These are phyloP conservation scores for Geotrichum klebahnii DNA, from an alignment of 1,139 yeast species.

Conservation along the genomic window DNA sequence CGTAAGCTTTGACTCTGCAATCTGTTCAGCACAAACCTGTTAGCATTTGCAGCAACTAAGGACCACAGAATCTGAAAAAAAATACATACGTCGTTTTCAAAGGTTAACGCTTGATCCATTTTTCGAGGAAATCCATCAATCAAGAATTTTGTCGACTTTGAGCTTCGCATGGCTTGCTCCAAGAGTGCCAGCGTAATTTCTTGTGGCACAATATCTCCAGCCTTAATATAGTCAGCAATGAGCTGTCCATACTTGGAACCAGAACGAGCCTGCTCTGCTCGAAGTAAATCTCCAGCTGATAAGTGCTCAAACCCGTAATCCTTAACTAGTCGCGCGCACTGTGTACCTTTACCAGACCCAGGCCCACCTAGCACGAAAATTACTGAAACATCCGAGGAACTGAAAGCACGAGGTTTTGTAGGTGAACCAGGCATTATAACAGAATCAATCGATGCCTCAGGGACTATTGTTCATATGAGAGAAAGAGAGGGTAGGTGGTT, in stretches of 20 bases:
- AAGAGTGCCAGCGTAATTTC: conserved; percentile 85
- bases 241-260: conserved; percentile 83
- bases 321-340: conserved; percentile 76
- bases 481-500: not conserved
- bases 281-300: conserved; percentile 89
- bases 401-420: conserved; percentile 49
- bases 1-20: conserved; percentile 71
- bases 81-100: conserved; percentile 72
- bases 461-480: conserved; percentile 6
- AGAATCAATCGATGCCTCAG: conserved; percentile 21
- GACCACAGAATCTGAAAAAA: not conserved
- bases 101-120: conserved; percentile 94
- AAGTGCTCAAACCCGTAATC: conserved; percentile 82
- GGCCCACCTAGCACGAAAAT: conserved; percentile 78
- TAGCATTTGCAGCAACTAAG: not conserved
- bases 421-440: conserved; percentile 24
- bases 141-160: conserved; percentile 56
- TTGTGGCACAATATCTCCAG: conserved; percentile 94
- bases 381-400: conserved; percentile 63
- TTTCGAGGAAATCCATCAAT: conserved; percentile 97
- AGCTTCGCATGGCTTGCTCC: conserved; percentile 69
- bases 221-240: conserved; percentile 77
- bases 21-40: conserved; percentile 11
- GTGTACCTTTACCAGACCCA: conserved; percentile 97
- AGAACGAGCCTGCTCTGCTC: conserved; percentile 82